phyloP scores from a whole-genome alignment of 371 early-diverging fungal species.

The Sporodiniella umbellata region DNA sequence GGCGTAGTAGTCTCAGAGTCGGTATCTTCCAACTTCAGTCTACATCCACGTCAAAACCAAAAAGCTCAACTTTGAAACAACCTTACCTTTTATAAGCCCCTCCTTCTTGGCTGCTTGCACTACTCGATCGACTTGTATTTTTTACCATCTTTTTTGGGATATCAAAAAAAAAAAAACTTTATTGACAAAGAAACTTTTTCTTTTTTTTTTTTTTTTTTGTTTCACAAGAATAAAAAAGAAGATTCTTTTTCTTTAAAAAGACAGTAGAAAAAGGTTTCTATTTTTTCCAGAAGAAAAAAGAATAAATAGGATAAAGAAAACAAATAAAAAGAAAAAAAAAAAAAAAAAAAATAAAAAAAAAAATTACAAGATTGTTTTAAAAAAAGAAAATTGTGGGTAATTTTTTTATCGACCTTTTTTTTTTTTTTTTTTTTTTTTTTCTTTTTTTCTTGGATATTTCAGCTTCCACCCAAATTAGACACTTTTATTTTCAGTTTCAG shows the following conservation, averaged over 20 bases:
- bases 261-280: too few species aligned
- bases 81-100: conserved; percentile 17
- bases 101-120: conserved; percentile 5
- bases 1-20: neutral
- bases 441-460: neutral
- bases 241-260: neutral
- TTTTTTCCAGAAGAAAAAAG: neutral
- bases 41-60: neutral
- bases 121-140: conserved; percentile 18
- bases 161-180: neutral
- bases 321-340: too few species aligned
- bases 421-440: neutral
- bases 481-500: too few species aligned
- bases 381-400: conserved; percentile 2
- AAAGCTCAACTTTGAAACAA: neutral
- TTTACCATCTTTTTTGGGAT: neutral
- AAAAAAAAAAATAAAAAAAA: neutral
- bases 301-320: neutral
- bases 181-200: too few species aligned
- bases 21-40: conserved; percentile 10
- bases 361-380: neutral
- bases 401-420: neutral
- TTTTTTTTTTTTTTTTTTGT: neutral
- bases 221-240: neutral
- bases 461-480: neutral